Conservation (phyloP, 805 yeast genomes). For the Wickerhamiella brachini region DNA sequence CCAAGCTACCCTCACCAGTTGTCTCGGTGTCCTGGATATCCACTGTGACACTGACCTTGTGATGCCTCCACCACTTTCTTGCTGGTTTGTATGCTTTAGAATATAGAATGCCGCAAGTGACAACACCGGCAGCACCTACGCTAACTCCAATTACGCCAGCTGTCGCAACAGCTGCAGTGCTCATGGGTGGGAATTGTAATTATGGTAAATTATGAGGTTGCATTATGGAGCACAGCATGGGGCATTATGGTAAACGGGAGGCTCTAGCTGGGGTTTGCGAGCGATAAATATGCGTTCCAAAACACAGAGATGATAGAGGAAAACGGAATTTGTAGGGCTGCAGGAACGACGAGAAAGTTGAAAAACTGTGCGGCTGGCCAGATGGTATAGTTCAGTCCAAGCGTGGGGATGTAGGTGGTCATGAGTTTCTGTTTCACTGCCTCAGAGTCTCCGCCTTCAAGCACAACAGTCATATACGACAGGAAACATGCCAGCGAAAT, state of each 20-base stretch:
- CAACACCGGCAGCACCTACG: not conserved
- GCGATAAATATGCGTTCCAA: constrained; percentile 88
- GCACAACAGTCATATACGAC: constrained; percentile 66
- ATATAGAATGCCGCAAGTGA: not conserved
- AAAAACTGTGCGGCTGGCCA: constrained; percentile 83
- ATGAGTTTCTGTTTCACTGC: constrained; percentile 52
- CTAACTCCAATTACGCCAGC: not conserved
- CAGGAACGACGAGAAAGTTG: constrained; percentile 67
- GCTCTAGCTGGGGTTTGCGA: constrained; percentile 42
- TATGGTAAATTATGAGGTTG: not conserved
- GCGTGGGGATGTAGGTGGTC: constrained; percentile 45
- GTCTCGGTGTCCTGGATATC: not conserved
- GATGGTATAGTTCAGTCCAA: constrained; percentile 63
- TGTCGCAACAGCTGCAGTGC: not conserved
- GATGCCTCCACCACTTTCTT: not conserved
- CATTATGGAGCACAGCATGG: too few relatives aligned
- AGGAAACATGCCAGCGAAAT: constrained; percentile 67
- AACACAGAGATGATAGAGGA: constrained; percentile 75
- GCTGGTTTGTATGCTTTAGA: not conserved
- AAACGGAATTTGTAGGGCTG: constrained; percentile 80
- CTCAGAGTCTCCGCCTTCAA: constrained; percentile 58
- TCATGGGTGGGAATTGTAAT: not conserved
- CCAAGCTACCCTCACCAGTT: not conserved
- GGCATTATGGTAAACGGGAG: not conserved
- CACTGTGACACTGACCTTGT: not conserved